Percentiles rank a stretch among this genome's conserved stretches.
Conservation (phyloP, 805 yeast species). For the Cyberlindnera lachancei region DNA sequence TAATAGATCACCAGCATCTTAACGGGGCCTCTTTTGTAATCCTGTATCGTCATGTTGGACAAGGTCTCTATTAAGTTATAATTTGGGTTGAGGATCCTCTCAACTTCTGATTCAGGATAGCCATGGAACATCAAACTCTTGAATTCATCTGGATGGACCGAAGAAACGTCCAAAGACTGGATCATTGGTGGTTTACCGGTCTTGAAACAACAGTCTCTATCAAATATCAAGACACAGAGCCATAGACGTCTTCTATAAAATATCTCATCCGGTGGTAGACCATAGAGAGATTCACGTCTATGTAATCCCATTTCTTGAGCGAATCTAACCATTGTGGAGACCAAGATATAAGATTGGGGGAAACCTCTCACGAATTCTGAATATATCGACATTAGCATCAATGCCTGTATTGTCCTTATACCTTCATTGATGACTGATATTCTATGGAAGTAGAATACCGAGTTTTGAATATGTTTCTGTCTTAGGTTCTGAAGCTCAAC, state of each 20-base stretch:
- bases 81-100: constrained; percentile 3
- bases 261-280: constrained; percentile 30
- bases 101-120: background rate
- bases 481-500: constrained; percentile 20
- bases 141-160: constrained; percentile 7
- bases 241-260: constrained; percentile 35
- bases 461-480: constrained; percentile 27
- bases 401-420: constrained; percentile 41
- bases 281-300: constrained; percentile 35
- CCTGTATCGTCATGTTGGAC: background rate
- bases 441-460: constrained; percentile 47
- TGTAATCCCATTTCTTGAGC: constrained; percentile 56
- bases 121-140: constrained; percentile 7
- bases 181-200: constrained; percentile 44
- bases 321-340: constrained; percentile 40
- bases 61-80: constrained; percentile 3
- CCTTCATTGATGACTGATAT: constrained; percentile 45
- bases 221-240: constrained; percentile 42
- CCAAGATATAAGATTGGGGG: constrained; percentile 34
- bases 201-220: constrained; percentile 36
- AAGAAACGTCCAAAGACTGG: constrained; percentile 29
- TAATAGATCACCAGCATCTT: constrained; percentile 7
- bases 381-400: constrained; percentile 36
- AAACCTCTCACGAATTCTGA: constrained; percentile 30
- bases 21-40: constrained; percentile 4